Base-by-base conservation (phyloP, 768 basidiomycete species). In the Boletus rubroflammeus region DNA sequence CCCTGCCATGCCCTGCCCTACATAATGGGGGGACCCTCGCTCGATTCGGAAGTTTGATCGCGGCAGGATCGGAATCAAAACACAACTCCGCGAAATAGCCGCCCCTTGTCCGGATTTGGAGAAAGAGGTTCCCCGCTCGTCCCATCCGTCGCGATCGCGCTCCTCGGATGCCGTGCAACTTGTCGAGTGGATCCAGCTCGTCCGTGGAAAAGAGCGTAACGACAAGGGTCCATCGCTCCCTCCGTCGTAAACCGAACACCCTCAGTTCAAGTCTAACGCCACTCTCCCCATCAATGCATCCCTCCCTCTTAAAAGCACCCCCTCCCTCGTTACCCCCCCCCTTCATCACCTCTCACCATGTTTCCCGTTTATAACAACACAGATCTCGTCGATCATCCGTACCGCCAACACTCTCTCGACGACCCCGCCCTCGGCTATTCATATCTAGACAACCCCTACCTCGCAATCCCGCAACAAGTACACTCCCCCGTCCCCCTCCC, bases 161-260 rank as follows among this genome's bases (percentile, higher is more conserved):
- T 67, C 67, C 66, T 68, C 65, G 66, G 66, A 67, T 56, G 47
- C 60, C 64, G 57, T 58, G 46, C 56, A 4, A 4, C 7, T 21
- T 28, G 5, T n/a, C 26, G 28, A 44, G 53, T 34, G 50, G 29
- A 51, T 47, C 38, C 44, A n/a, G 6, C 21, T 19, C n/a, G 50
- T 52, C 53, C 53, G 50, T 53, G 52, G 51, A 50, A 35, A 51
- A 34, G n/a, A 31, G 19, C 10, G 36, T 26, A 23, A 19, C 38
- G 38, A 39, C 32, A 6, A 14, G 10, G 3, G 36, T 38, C 7
- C 36, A n/a, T 38, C 7, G 36, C n/a, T n/a, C 35, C 34, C 32
- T 9, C n/a, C 36, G 31, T 32, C 31, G 31, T 13, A 31, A 31
- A 11, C 7, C 31, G 31, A 13, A 31, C 31, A 31, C 11, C 31